Percentiles rank a stretch among this genome's conserved stretches.
Evolutionary conservation across 352 stramenopile genomes (phyloP).

Genomic region (Globisporangium nagaii): DNA sequence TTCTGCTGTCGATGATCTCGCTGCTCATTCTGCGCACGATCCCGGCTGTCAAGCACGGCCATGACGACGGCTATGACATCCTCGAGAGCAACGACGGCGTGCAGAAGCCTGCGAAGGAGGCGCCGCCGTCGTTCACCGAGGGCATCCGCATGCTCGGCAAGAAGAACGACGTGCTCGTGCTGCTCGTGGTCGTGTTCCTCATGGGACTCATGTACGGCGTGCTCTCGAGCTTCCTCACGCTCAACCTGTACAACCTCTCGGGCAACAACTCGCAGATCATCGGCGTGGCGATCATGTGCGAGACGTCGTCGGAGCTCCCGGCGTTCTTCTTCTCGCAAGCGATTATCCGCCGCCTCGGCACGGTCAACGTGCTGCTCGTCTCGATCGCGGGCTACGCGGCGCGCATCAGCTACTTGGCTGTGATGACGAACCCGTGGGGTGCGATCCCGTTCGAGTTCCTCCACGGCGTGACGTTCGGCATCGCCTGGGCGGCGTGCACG

Average conservation of each 20-base stretch:
- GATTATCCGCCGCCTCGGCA: constrained; percentile 66
- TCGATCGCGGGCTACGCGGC: constrained; percentile 65
- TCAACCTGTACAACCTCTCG: constrained; percentile 81
- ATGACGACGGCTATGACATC: constrained; percentile 13
- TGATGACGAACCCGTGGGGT: constrained; percentile 76
- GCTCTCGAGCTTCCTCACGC: constrained; percentile 76
- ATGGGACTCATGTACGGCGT: constrained; percentile 82
- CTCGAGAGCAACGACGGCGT: constrained; percentile 15
- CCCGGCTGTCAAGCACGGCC: constrained; percentile 35
- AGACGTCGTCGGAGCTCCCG: constrained; percentile 74
- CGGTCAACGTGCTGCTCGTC: constrained; percentile 64
- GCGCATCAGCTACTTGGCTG: constrained; percentile 63
- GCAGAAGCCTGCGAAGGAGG: constrained; percentile 1
- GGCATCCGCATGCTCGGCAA: constrained; percentile 29
- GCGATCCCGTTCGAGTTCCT: constrained; percentile 80
- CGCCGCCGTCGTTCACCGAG: constrained; percentile 38
- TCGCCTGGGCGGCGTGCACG: constrained; percentile 68
- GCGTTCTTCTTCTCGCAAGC: constrained; percentile 77
- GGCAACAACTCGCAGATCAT: constrained; percentile 68
- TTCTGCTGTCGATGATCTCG: constrained; percentile 42
- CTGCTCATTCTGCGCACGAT: constrained; percentile 63
- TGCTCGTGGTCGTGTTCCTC: constrained; percentile 69
- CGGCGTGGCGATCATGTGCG: constrained; percentile 72
- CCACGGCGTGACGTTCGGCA: constrained; percentile 66
- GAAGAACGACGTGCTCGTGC: constrained; percentile 56